These are phyloP conservation scores for Linnemannia schmuckeri DNA, from an alignment of 192 early-diverging fungal genomes.

Conservation along the genomic window DNA sequence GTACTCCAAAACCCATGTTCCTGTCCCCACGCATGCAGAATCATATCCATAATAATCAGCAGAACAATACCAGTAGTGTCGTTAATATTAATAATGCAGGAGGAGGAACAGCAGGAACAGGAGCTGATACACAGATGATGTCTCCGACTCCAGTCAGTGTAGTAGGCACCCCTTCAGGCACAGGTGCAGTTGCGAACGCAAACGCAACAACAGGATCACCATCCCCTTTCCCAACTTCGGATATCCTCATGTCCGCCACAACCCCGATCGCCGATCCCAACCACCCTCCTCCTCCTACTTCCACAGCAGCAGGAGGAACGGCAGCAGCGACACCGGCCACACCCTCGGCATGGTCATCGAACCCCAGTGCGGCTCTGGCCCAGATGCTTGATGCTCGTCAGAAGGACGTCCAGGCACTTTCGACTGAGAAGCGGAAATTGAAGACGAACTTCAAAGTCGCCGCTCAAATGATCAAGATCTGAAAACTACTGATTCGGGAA, in stretches of 20 bases:
- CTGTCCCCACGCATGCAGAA: slow-evolving; percentile 50
- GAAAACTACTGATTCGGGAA: background rate
- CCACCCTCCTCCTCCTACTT: background rate
- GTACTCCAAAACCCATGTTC: slow-evolving; percentile 48
- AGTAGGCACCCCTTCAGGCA: slow-evolving; percentile 22
- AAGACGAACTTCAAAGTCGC: slow-evolving; percentile 25
- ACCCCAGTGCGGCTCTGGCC: slow-evolving; percentile 10
- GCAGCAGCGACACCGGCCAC: slow-evolving; percentile 29
- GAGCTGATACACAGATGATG: slow-evolving; percentile 26
- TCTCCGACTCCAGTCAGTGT: slow-evolving; percentile 38
- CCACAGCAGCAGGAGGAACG: background rate
- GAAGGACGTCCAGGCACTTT: slow-evolving; percentile 30
- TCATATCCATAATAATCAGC: slow-evolving; percentile 44
- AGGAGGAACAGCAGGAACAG: background rate
- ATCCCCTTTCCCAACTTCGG: slow-evolving; percentile 29
- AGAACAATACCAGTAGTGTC: background rate
- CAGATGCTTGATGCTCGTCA: slow-evolving; percentile 54
- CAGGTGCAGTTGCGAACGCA: background rate
- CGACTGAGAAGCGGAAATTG: slow-evolving; percentile 27
- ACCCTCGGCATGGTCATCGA: slow-evolving; percentile 18
- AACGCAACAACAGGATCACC: background rate
- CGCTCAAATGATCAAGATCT: slow-evolving; percentile 37
- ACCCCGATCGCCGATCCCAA: slow-evolving; percentile 18
- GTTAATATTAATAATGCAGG: background rate
- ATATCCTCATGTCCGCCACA: slow-evolving; percentile 33